Conservation (phyloP, 352 stramenopile genomes). For the Pythium coloratum region DNA sequence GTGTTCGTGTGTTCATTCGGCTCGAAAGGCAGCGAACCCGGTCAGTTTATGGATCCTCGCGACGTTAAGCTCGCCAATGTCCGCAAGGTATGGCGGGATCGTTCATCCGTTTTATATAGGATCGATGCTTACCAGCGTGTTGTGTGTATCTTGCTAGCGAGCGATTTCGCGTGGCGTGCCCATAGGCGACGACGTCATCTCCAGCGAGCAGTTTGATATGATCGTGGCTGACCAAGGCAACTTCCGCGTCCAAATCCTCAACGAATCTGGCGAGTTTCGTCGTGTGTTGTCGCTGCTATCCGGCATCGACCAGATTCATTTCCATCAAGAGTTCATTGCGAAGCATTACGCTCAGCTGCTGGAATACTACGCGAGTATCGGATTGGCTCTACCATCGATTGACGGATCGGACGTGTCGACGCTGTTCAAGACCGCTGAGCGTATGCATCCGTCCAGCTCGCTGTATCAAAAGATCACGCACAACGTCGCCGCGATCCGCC, state of each 20-base stretch:
- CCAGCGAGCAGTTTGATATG: constrained; percentile 72
- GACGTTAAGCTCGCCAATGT: constrained; percentile 61
- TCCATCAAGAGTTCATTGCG: constrained; percentile 40
- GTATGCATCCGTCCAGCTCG: constrained; percentile 42
- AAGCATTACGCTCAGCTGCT: constrained; percentile 22
- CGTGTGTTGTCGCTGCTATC: constrained; percentile 54
- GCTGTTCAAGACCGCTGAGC: constrained; percentile 38
- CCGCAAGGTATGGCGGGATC: constrained; percentile 45
- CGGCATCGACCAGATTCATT: constrained; percentile 38
- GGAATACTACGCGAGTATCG: constrained; percentile 34
- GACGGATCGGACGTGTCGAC: constrained; percentile 29
- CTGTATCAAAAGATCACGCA: constrained; percentile 41
- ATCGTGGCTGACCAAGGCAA: constrained; percentile 66
- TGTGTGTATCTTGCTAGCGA: constrained; percentile 26
- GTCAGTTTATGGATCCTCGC: constrained; percentile 49
- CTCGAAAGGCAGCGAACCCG: constrained; percentile 32
- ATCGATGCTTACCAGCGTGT: not conserved
- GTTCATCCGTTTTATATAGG: not conserved
- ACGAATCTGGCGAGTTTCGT: constrained; percentile 51
- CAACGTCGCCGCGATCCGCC: constrained; percentile 31
- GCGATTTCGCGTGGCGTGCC: constrained; percentile 41
- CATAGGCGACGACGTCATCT: constrained; percentile 34
- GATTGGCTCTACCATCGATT: constrained; percentile 23
- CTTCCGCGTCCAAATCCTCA: constrained; percentile 71
- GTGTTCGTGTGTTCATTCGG: constrained; percentile 49